These are phyloP conservation scores for Tetrahymena thermophila DNA, from an alignment of 73 alveolate genomes.

Conservation along the genomic window DNA sequence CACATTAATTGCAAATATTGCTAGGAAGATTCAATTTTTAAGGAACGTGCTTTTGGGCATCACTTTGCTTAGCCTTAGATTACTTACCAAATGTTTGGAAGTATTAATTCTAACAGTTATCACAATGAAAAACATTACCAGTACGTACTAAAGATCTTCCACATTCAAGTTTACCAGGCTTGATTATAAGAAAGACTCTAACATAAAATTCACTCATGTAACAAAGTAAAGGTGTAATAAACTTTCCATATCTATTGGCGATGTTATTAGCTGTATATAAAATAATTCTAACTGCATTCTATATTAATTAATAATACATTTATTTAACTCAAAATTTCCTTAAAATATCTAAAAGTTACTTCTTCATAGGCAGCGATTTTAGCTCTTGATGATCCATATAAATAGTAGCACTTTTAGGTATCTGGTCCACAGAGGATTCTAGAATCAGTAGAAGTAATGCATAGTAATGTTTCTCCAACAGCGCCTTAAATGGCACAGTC, in stretches of 20 bases:
- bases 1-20: constrained; percentile 62
- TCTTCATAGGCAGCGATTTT: constrained; percentile 81
- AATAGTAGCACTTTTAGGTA: constrained; percentile 82
- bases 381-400: constrained; percentile 83
- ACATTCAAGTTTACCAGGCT: constrained; percentile 68
- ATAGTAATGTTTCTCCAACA: constrained; percentile 74
- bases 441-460: constrained; percentile 93
- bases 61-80: constrained; percentile 5
- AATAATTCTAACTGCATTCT: constrained; percentile 73
- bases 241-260: constrained; percentile 79
- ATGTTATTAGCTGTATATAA: constrained; percentile 64
- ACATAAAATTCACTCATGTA: constrained; percentile 85
- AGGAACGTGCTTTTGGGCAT: constrained; percentile 9
- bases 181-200: constrained; percentile 75
- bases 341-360: not conserved
- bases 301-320: not conserved
- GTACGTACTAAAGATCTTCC: constrained; percentile 70
- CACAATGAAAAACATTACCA: constrained; percentile 78
- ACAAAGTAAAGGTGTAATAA: constrained; percentile 76
- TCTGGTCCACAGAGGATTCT: constrained; percentile 86
- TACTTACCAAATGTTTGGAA: constrained; percentile 65
- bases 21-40: constrained; percentile 1
- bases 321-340: not conserved
- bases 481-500: constrained; percentile 78
- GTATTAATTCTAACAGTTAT: constrained; percentile 65